Base-by-base conservation (phyloP, 352 stramenopile genomes). In the Pythium dissotocum region DNA sequence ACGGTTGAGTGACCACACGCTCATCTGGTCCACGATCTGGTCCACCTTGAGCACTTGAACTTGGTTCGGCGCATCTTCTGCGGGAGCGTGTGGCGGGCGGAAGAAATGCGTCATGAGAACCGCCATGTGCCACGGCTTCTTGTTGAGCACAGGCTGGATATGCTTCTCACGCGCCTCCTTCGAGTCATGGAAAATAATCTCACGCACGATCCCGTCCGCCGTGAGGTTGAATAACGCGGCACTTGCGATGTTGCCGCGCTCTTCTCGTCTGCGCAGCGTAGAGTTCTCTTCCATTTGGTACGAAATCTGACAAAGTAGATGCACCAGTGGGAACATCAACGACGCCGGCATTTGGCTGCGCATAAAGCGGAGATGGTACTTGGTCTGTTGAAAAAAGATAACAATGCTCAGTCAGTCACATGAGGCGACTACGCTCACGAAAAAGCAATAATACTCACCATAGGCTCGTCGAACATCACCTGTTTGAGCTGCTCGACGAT, bases 261-360 rank as follows among this genome's bases (percentile, higher is more conserved):
- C 88, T 38, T 96, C 87, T 26, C 88, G 83, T 65, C 84, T 90
- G 48, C 85, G 82, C 32, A 96, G 72, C 36, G 89, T 69, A 32
- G 92, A 91, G 46, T 93, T 94, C 54, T 94, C 88, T 44, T 92
- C 81, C 78, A 94, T 88, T 58, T 96, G 87, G 54, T 96, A 96
- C 18, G 88, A 94, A 38, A 96, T 94, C 63, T 96, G 88, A 62
- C 88, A 96, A 32, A 96, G 63, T 58, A 95, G 62, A 58, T 94
- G 88, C 54, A 91, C 84, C 13, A 96, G 71, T 36, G 80, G 88
- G 61, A 96, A 96, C 82, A 95, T 90, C 61, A 96, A 70, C 40
- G 71, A 83, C 0, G 84, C 85, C 1, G 88, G 85, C 21, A 96
- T 82, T 68, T 95, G 88, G 9, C 79, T 90, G 21, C 88, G 88